Evolutionary conservation across 805 yeast species (phyloP), one percentile per base, ranked within the genome.

Genomic region (Priceomyces fermenticarens): DNA sequence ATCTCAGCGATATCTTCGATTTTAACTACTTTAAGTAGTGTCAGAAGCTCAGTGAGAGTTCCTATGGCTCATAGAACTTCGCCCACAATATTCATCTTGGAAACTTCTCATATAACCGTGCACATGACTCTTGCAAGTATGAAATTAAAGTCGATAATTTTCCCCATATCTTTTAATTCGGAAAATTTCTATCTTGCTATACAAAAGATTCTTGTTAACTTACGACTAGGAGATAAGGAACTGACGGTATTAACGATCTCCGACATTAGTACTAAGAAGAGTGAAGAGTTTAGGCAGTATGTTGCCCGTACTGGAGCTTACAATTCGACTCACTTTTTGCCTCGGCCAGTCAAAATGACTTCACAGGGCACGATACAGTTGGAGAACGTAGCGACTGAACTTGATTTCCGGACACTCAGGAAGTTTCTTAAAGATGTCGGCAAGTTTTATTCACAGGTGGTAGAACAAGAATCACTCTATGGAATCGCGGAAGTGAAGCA

Each of bases 101-200:
- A 72, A 46, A 71, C 74, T 0, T 62, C 78, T 0, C 54, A 68
- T 2, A 53, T 72, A 4, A 51, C 50, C 3, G 29, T 70, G 3
- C 51, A 46, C 10, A 15, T 65, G 5, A 41, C 40, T 2, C 32
- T 71, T 3, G 42, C 55, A 4, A 35, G 36, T 1, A 39, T 48
- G 0, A 28, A 20, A 0, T 20, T 76, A 3, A 56, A 50, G 20
- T 26, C 57, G 0, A 55, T 62, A 2, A 39, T 75, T 0, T 60
- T 69, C 9, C 83, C 85, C 1, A 45, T 78, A 1, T 65, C 76
- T 0, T 74, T 54, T 45, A 70, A 68, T 36, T 63, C 74, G 8
- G 38, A 50, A 0, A 54, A 55, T 3, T 60, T 63, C 3, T 53
- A 51, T 3, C 38, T 76, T 9, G 56, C 51, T 3, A 53, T 74